Percentiles rank a stretch among this genome's conserved stretches.
phyloP scores from a whole-genome alignment of 2,329 filamentous ascomycete species.

The Leptographium lundbergii region DNA sequence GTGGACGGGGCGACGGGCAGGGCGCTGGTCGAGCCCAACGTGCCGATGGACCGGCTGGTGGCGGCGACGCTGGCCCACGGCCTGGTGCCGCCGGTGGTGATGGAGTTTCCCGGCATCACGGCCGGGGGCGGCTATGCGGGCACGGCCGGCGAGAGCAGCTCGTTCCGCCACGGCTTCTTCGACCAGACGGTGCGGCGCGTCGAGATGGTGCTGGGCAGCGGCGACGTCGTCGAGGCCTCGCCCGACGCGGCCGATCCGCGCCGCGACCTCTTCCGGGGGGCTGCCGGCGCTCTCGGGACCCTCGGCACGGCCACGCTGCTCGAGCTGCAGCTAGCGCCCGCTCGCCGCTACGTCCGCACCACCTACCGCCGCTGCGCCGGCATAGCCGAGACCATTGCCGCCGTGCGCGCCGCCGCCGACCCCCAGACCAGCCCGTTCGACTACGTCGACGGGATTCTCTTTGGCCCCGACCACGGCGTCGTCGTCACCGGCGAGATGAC shows the following conservation, averaged over 20 bases:
- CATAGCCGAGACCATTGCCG: constrained; percentile 32
- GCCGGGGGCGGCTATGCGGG: constrained; percentile 60
- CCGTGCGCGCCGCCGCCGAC: constrained; percentile 23
- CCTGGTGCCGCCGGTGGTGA: constrained; percentile 58
- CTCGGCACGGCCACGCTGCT: constrained; percentile 55
- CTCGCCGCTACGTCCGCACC: constrained; percentile 47
- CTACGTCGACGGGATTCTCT: constrained; percentile 65
- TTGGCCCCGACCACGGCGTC: constrained; percentile 47
- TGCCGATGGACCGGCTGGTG: constrained; percentile 60
- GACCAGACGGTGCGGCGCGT: constrained; percentile 49
- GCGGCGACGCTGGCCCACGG: constrained; percentile 51
- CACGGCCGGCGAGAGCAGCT: constrained; percentile 57
- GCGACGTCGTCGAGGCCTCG: constrained; percentile 42
- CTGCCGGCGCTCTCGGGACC: constrained; percentile 55
- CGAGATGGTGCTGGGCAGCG: constrained; percentile 59
- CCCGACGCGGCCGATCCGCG: constrained; percentile 20
- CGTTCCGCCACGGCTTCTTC: constrained; percentile 60
- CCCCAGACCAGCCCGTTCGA: constrained; percentile 24
- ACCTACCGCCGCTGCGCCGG: constrained; percentile 44
- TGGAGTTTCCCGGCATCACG: constrained; percentile 68
- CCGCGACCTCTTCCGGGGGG: constrained; percentile 50
- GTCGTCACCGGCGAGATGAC: constrained; percentile 52
- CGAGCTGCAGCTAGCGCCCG: constrained; percentile 49
- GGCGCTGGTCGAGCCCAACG: constrained; percentile 63
- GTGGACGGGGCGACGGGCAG: constrained; percentile 43